Base-by-base conservation (phyloP, 192 early-diverging fungal species). In the Coemansia sp. region DNA sequence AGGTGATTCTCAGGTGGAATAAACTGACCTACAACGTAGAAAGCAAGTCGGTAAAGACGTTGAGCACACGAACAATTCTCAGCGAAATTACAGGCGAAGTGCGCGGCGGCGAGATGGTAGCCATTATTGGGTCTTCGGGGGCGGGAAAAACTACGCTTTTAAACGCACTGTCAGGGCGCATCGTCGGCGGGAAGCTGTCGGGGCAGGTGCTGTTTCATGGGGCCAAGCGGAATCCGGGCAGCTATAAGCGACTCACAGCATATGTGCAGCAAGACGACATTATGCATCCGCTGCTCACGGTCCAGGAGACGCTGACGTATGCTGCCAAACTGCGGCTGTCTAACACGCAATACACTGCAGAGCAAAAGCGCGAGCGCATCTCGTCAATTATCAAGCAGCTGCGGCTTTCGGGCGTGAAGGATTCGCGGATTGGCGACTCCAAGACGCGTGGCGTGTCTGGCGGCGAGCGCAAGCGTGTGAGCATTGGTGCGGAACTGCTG, bases 61-160 rank as follows among this genome's bases (percentile, higher is more conserved):
- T 53, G 7, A 49, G 46, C 10, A 60, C 50, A 2, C 64, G 68
- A 5, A 50, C 66, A 0, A 66, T 97, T 31, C 73, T 97, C 25
- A 70, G 83, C 48, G 74, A 82, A 2, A 84, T 95, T 17, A 85
- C 77, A 2, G 93, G 93, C 5, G 67, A 84, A 14, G 84, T 91
- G 24, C 72, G 75, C 17, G 77, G 89, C 6, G 90, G 90, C 28
- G 84, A 90, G 34, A 80, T 90, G 44, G 80, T 91, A 50, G 93
- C 92, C 1, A 90, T 98, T 14, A 96, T 97, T 84, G 96, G 95
- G 5, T 92, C 92, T 0, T 90, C 87, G 26, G 95, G 95, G 10
- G 91, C 94, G 5, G 96, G 94, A 18, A 97, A 95, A 77, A 88
- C 92, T 9, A 93, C 89, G 4, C 64, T 95, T 23, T 73, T 97